Conservation (phyloP, 73 alveolate genomes). For the Paramecium primaurelia region DNA sequence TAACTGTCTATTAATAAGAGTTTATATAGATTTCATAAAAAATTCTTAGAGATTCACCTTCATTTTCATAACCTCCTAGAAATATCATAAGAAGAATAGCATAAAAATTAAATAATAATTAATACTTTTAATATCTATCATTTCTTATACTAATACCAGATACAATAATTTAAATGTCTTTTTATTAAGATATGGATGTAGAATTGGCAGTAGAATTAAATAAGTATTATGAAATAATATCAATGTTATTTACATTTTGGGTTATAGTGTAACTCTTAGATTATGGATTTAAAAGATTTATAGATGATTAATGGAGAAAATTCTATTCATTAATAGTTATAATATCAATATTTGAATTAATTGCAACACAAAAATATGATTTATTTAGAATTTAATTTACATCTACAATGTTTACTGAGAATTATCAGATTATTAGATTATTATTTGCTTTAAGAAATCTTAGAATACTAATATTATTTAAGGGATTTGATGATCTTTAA, state of each 20-base stretch:
- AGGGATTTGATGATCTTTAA: conserved; percentile 9
- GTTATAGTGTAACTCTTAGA: background rate
- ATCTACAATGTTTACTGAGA: background rate
- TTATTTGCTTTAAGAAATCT: background rate
- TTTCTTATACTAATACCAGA: background rate
- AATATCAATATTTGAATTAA: background rate
- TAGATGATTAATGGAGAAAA: conserved; percentile 35
- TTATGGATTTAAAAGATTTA: background rate
- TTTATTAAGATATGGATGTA: conserved; percentile 16
- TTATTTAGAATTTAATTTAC: background rate
- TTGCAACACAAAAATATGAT: background rate
- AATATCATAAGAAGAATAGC: background rate
- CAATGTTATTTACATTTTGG: background rate
- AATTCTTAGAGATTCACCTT: background rate
- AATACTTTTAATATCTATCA: background rate
- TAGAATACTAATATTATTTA: conserved; percentile 11
- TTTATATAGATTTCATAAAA: background rate
- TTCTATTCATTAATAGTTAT: background rate
- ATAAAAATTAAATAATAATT: background rate
- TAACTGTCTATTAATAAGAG: background rate
- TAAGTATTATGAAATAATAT: background rate
- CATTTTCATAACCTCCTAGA: conserved; percentile 10
- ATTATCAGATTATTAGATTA: background rate
- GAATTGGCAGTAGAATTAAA: background rate
- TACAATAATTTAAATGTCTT: background rate